A percentile compares a stretch with the other conserved stretches of the same genome.
Evolutionary conservation across 768 basidiomycete species (phyloP).

Genomic region (Leucosporidium yakuticum): DNA sequence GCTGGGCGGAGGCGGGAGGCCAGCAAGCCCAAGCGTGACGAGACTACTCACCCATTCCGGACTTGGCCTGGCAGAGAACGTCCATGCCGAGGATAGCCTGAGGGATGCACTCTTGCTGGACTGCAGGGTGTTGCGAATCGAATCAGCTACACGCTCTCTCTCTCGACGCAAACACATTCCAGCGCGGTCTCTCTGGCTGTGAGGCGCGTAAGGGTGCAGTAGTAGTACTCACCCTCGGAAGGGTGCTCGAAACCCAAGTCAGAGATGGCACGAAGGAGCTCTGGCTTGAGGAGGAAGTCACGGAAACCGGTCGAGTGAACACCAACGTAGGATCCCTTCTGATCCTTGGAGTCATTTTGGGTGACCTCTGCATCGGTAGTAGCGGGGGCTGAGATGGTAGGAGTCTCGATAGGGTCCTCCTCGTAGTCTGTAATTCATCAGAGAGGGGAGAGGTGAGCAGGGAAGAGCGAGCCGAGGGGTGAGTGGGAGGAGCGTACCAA

Average conservation of each 20-base stretch:
- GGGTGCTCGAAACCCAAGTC: constrained; percentile 99
- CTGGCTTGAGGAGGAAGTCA: constrained; percentile 96
- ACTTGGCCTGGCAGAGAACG: constrained; percentile 98
- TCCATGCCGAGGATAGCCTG: constrained; percentile 99
- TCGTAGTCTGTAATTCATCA: constrained; percentile 25
- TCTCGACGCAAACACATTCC: background rate
- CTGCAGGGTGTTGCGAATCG: constrained; percentile 47
- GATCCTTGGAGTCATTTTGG: constrained; percentile 34
- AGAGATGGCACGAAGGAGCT: constrained; percentile 91
- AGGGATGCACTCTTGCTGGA: constrained; percentile 99
- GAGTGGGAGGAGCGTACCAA: background rate
- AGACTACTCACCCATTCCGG: constrained; percentile 55
- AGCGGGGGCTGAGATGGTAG: constrained; percentile 12
- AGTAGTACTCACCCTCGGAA: constrained; percentile 70
- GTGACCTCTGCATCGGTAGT: constrained; percentile 17
- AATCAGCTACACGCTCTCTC: background rate
- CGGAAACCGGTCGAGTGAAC: constrained; percentile 99
- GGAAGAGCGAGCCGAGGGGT: background rate
- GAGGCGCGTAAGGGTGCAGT: background rate
- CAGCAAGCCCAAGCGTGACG: background rate
- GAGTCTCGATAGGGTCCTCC: constrained; percentile 25
- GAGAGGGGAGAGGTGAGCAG: background rate
- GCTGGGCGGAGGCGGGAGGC: background rate
- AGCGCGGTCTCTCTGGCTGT: background rate
- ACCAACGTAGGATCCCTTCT: constrained; percentile 75